Conservation (phyloP, 768 basidiomycete genomes). For the Lactarius vividus region DNA sequence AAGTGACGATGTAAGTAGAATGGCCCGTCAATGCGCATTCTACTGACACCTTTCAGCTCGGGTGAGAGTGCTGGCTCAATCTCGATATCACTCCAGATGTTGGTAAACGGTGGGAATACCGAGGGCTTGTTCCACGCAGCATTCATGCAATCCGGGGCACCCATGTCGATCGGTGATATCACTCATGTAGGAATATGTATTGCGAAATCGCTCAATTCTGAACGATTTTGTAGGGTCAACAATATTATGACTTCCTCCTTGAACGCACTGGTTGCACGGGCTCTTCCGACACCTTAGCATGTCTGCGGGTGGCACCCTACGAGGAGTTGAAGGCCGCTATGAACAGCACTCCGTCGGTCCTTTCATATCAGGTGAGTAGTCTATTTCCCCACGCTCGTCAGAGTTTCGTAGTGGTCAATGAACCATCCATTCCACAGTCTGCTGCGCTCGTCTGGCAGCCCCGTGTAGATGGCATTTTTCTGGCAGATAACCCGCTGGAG, state of each 20-base stretch:
- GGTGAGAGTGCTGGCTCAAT: conserved; percentile 56
- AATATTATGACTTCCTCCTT: conserved; percentile 43
- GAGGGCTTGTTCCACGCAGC: conserved; percentile 41
- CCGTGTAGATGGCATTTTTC: conserved; percentile 40
- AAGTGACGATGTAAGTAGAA: conserved; percentile 53
- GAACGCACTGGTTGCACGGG: conserved; percentile 37
- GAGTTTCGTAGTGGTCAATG: background rate
- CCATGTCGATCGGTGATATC: conserved; percentile 34
- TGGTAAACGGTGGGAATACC: conserved; percentile 39
- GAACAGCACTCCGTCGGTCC: conserved; percentile 33
- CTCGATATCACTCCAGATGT: conserved; percentile 42
- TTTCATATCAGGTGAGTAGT: conserved; percentile 33
- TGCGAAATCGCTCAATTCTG: background rate
- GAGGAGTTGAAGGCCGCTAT: conserved; percentile 34
- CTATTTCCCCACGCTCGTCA: background rate
- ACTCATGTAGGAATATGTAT: conserved; percentile 35
- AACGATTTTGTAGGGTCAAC: conserved; percentile 31
- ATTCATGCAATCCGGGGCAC: conserved; percentile 45
- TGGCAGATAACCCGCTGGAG: conserved; percentile 34
- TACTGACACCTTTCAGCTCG: conserved; percentile 34
- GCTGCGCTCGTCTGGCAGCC: conserved; percentile 39
- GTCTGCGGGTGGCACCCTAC: conserved; percentile 41
- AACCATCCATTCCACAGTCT: conserved; percentile 16
- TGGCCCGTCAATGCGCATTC: conserved; percentile 5
- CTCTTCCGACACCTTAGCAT: conserved; percentile 39